phyloP scores from a whole-genome alignment of 2,329 filamentous ascomycete species.

The Trichoderma koningii region DNA sequence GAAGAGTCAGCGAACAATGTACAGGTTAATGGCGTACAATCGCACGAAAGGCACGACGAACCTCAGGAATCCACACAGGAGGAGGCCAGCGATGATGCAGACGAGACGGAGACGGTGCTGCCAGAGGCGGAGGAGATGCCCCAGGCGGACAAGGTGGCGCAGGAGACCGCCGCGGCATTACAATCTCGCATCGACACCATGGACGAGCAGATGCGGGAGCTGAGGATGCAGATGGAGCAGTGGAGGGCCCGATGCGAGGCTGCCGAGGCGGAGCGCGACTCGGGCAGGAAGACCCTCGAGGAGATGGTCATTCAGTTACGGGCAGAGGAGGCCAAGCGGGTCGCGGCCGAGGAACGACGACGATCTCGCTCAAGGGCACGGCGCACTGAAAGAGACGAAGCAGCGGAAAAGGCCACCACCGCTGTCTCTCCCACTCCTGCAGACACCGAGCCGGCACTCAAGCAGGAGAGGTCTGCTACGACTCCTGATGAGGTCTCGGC shows the following conservation, averaged over 20 bases:
- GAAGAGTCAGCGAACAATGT: constrained; percentile 53
- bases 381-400: constrained; percentile 9
- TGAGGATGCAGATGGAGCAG: constrained; percentile 76
- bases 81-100: neutral
- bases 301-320: constrained; percentile 88
- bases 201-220: constrained; percentile 75
- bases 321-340: constrained; percentile 59
- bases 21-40: constrained; percentile 39
- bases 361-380: constrained; percentile 41
- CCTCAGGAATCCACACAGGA: constrained; percentile 29
- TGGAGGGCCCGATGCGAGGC: constrained; percentile 77
- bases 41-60: constrained; percentile 33
- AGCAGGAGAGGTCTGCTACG: constrained; percentile 29
- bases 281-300: constrained; percentile 71
- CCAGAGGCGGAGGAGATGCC: neutral
- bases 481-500: constrained; percentile 40
- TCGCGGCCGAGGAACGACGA: constrained; percentile 46
- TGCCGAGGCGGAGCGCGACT: constrained; percentile 75
- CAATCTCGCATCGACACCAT: constrained; percentile 76
- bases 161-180: constrained; percentile 38
- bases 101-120: constrained; percentile 1
- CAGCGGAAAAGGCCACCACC: constrained; percentile 15
- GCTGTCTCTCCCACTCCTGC: constrained; percentile 32
- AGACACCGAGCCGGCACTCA: constrained; percentile 29
- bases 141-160: constrained; percentile 25